Evolutionary conservation across 129 eudicot genomes (phyloP), one percentile per base, ranked within the genome.

Genomic region (Gnaphalium uliginosum): DNA sequence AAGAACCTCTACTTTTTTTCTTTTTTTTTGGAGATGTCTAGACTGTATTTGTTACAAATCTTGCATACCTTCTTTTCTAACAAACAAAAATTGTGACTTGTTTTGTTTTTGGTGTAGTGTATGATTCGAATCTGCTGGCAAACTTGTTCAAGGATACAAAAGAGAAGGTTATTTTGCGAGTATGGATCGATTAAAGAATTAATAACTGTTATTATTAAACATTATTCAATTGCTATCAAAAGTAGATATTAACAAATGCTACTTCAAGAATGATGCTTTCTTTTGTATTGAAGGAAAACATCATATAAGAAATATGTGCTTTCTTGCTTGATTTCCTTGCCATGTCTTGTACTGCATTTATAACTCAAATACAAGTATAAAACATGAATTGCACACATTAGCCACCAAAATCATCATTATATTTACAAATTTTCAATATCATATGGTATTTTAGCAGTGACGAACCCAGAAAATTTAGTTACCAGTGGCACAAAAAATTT

Each of bases 81-180:
- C 53, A 46, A 46, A 46, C 5, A 46, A 1, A 4, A 21, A 0
- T 21, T 32, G 24, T 54, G 24, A 66, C 43, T 2, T 23, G 32
- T 46, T 33, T 30, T n/a, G 2, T 65, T 46, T 62, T 56, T 1
- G 71, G 15, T 79, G 78, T 78, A 79, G 82, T 24, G 78, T 79
- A 51, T 79, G 59, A 72, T 54, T 64, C 41, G 2, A 33, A 46
- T 37, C 2, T 26, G 29, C 27, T 21, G 60, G 48, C 41, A 15
- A 5, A 33, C 27, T 33, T 66, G 66, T 8, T 76, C 26, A 78
- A 62, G 37, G 30, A 77, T 18, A 41, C 30, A 46, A 15, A 59
- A 29, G 53, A 69, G 15, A 56, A 56, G 14, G 26, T 21, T 56
- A 19, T 56, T 19, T 21, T 8, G 22, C 13, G 53, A 46, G 9